Evolutionary conservation across 2,329 filamentous ascomycete genomes (phyloP).

Genomic region (Pseudogymnoascus sp.): DNA sequence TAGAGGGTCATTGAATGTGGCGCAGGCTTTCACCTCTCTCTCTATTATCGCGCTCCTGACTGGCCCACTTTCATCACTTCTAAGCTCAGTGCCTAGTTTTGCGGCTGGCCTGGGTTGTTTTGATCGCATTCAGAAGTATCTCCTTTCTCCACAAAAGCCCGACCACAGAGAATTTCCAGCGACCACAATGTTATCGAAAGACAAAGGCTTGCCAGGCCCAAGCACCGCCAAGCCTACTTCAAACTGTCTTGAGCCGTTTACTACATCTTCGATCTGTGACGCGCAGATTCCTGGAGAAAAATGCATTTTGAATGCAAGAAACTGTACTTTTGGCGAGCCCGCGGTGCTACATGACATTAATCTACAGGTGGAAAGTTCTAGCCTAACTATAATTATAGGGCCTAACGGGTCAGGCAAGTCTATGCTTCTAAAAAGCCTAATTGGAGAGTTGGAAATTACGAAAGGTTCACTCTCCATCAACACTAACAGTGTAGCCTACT

Average conservation of each 20-base stretch:
- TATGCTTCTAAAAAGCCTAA: constrained; percentile 16
- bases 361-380: constrained; percentile 10
- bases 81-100: not conserved
- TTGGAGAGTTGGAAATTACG: constrained; percentile 13
- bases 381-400: constrained; percentile 14
- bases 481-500: constrained; percentile 14
- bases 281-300: not conserved
- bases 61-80: not conserved
- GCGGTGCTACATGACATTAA: constrained; percentile 11
- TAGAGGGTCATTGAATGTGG: constrained; percentile 8
- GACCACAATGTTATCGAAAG: not conserved
- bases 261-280: not conserved
- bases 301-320: not conserved
- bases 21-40: constrained; percentile 9
- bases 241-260: not conserved
- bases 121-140: constrained; percentile 10
- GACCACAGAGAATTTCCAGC: not conserved
- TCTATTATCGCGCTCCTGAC: constrained; percentile 10
- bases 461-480: constrained; percentile 12
- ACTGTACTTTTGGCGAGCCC: not conserved
- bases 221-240: not conserved
- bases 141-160: constrained; percentile 1
- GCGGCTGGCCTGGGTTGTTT: constrained; percentile 6
- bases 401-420: constrained; percentile 23
- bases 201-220: not conserved